Conservation (phyloP, 805 yeast genomes). For the Wickerhamiella qilinensis region DNA sequence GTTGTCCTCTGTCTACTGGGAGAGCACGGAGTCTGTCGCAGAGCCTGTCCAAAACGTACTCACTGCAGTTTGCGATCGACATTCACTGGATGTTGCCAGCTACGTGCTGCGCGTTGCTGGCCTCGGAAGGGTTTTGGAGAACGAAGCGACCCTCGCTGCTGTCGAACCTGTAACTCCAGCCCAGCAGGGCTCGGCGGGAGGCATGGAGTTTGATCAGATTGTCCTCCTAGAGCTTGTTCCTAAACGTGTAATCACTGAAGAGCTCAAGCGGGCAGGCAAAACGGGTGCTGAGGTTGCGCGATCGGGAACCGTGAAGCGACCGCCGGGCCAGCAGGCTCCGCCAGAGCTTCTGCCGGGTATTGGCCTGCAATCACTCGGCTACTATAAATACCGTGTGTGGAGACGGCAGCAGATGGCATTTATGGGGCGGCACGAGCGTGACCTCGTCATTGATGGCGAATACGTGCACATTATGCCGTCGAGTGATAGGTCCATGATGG, state of each 20-base stretch:
- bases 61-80: conserved; percentile 19
- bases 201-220: not conserved
- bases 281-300: not conserved
- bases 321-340: not conserved
- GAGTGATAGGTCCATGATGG: conserved; percentile 60
- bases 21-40: conserved; percentile 10
- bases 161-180: not conserved
- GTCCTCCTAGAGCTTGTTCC: conserved; percentile 5
- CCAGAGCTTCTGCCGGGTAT: not conserved
- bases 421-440: conserved; percentile 62
- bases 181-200: not conserved
- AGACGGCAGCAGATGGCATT: conserved; percentile 77
- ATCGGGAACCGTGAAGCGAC: not conserved
- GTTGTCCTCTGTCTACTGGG: conserved; percentile 17
- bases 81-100: conserved; percentile 18
- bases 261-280: not conserved
- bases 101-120: conserved; percentile 21
- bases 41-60: conserved; percentile 16
- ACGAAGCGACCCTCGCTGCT: conserved; percentile 5
- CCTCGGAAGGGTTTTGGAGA: conserved; percentile 7
- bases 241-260: conserved; percentile 1
- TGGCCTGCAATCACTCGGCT: conserved; percentile 26
- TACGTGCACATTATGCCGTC: conserved; percentile 79
- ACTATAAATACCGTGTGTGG: conserved; percentile 76
- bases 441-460: conserved; percentile 86